Evolutionary conservation across 257 asterid genomes (phyloP), one percentile per base, ranked within the genome.

Genomic region (Nicotiana sylvestris): DNA sequence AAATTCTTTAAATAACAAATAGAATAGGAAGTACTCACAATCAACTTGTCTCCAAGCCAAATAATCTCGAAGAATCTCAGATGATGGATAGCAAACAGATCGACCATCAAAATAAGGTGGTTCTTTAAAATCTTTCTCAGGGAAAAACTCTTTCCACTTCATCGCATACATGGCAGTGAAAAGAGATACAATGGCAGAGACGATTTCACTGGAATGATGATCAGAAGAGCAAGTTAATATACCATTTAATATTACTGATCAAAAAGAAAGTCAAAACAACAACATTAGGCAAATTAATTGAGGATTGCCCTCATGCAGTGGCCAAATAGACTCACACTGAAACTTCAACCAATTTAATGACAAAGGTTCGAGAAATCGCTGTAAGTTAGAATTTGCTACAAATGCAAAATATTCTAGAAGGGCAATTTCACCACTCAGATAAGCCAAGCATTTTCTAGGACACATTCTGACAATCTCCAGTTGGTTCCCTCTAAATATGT

Each of bases 21-120:
- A 62, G 18, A 3, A 67, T 62, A 5, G 39, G 81, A 56, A 29
- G 70, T 27, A 88, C 98, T 88, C 84, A 95, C 97, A 94, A 77
- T 95, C 99, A 84, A 94, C 99, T 87, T 94, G 99, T 89, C 99
- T 91, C 99, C 99, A 94, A 81, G 96, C 88, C 68, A 95, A 90
- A 84, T 94, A 95, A 88, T 94, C 98, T 58, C 82, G 89, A 81
- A 94, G 91, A 85, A 91, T 91, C 84, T 87, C 87, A 77, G 87
- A 37, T 60, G 98, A 91, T 0, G 98, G 97, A 86, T 93, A 95
- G 90, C 97, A 92, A 84, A 92, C 93, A 80, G 92, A 93, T 72
- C 97, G 97, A 4, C 92, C 97, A 83, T 95, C 98, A 81, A 95
- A 95, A 87, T 91, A 89, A 68, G 98, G 95, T 27, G 88, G 89